These are phyloP conservation scores for Fusarium nurragi DNA, from an alignment of 2,329 filamentous ascomycete species.

Conservation along the genomic window DNA sequence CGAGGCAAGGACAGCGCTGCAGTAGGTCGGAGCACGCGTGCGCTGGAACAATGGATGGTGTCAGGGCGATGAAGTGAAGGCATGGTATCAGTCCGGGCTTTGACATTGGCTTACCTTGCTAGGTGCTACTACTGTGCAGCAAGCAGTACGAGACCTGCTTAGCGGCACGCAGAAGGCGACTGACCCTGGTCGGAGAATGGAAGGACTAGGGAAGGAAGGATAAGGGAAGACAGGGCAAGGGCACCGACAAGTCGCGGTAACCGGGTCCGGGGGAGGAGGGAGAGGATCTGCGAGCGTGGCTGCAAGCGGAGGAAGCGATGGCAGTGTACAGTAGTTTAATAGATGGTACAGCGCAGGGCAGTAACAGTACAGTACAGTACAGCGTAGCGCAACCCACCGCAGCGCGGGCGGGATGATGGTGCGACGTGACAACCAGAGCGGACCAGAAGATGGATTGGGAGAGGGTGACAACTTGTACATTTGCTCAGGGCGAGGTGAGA, in stretches of 20 bases:
- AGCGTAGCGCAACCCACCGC: neutral
- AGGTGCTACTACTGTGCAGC: constrained; percentile 20
- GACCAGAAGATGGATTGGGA: neutral
- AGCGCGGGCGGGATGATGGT: constrained; percentile 15
- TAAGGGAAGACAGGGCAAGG: constrained; percentile 37
- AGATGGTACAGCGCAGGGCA: neutral
- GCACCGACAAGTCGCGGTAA: constrained; percentile 36
- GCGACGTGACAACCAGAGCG: constrained; percentile 19
- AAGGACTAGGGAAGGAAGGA: constrained; percentile 40
- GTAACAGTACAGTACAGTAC: neutral
- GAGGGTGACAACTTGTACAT: neutral
- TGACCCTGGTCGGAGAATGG: constrained; percentile 36
- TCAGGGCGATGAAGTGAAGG: constrained; percentile 37
- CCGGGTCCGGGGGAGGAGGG: constrained; percentile 36
- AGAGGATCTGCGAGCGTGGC: constrained; percentile 42
- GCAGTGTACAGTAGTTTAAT: constrained; percentile 16
- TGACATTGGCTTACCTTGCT: constrained; percentile 28
- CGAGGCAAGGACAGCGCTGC: neutral
- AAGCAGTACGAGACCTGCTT: constrained; percentile 34
- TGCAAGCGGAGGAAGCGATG: constrained; percentile 40
- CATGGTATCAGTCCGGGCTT: constrained; percentile 34
- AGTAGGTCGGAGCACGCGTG: constrained; percentile 36
- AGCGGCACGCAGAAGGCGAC: constrained; percentile 37
- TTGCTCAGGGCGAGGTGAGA: neutral
- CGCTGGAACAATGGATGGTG: constrained; percentile 41